Conservation (phyloP, 2,329 filamentous ascomycete genomes). For the Remersonia thermophila region DNA sequence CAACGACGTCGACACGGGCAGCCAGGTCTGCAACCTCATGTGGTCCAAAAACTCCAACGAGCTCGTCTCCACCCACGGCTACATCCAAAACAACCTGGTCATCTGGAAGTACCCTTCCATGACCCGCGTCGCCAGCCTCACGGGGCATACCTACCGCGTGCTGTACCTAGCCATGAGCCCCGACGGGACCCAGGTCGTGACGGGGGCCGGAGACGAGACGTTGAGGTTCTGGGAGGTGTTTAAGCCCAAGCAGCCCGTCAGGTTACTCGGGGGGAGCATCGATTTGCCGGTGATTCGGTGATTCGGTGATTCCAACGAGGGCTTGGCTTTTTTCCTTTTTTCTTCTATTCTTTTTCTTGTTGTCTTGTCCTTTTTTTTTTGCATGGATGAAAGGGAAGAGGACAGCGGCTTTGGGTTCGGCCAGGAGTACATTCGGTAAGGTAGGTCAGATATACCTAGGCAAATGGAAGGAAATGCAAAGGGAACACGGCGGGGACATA, state of each 20-base stretch:
- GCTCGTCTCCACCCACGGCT: constrained; percentile 92
- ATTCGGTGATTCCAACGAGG: neutral
- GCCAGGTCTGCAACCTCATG: constrained; percentile 95
- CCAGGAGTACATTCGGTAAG: too few relatives aligned
- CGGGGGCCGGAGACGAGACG: constrained; percentile 92
- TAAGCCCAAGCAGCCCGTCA: constrained; percentile 12
- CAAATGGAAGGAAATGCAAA: too few relatives aligned
- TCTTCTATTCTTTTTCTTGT: neutral
- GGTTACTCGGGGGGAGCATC: constrained; percentile 6
- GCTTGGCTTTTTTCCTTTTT: neutral
- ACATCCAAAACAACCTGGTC: constrained; percentile 96
- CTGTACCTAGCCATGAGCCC: constrained; percentile 96
- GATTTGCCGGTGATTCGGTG: constrained; percentile 8
- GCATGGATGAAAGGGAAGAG: neutral
- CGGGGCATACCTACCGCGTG: constrained; percentile 92
- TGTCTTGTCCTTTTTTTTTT: neutral
- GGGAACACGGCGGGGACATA: too few relatives aligned
- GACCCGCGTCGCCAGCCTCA: constrained; percentile 90
- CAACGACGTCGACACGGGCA: constrained; percentile 90
- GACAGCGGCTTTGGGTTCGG: too few relatives aligned
- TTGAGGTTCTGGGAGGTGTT: constrained; percentile 96
- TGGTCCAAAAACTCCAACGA: constrained; percentile 98
- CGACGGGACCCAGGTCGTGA: constrained; percentile 86
- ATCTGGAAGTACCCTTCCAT: constrained; percentile 99
- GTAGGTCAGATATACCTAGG: too few relatives aligned